phyloP scores from a whole-genome alignment of 1,139 yeast genomes.

The Zygosaccharomyces sapae region DNA sequence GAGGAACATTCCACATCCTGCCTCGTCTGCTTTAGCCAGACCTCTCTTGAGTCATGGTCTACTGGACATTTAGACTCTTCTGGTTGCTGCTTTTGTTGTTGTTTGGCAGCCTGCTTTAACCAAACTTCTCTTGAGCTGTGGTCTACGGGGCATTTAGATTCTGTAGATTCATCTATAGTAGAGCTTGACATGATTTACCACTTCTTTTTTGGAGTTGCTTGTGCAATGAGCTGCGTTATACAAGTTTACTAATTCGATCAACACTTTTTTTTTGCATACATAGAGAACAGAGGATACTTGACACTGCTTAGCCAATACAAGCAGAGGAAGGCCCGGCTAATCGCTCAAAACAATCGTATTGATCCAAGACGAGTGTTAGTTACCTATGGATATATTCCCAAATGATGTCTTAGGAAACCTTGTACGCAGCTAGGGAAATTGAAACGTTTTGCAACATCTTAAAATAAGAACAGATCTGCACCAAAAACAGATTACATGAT shows the following conservation, averaged over 20 bases:
- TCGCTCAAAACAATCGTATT: neutral
- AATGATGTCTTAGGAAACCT: neutral
- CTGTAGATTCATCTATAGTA: slow-evolving; percentile 13
- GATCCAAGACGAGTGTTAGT: neutral
- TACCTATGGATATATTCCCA: neutral
- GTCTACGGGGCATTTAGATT: slow-evolving; percentile 62
- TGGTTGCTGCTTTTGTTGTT: slow-evolving; percentile 8
- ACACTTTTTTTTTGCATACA: neutral
- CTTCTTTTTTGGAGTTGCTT: neutral
- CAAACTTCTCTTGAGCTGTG: slow-evolving; percentile 54
- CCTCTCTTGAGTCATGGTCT: slow-evolving; percentile 47
- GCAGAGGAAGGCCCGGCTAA: neutral
- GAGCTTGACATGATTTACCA: neutral
- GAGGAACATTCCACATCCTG: slow-evolving; percentile 48
- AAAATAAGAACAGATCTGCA: neutral
- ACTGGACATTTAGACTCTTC: slow-evolving; percentile 35
- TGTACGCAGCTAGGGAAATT: neutral
- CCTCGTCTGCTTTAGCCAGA: slow-evolving; percentile 42
- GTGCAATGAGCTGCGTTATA: neutral
- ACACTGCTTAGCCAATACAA: neutral
- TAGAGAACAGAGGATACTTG: neutral
- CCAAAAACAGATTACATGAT: neutral
- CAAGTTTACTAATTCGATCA: neutral
- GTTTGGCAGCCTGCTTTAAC: slow-evolving; percentile 41
- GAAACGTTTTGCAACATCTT: neutral